These are phyloP conservation scores for Jimgerdemannia flammicorona DNA, from an alignment of 192 early-diverging fungal species.

Conservation along the genomic window DNA sequence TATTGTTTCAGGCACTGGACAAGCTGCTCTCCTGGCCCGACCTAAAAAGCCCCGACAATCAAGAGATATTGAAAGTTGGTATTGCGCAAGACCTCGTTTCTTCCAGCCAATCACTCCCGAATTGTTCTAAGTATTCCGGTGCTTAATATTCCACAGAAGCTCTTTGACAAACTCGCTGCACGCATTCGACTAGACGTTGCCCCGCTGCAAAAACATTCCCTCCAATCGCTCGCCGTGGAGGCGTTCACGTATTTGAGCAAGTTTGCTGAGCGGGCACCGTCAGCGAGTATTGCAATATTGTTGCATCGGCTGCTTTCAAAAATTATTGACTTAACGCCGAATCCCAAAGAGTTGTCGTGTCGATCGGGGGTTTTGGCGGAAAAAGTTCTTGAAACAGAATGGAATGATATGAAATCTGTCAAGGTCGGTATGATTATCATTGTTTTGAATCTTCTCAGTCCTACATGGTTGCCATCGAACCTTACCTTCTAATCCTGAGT, in stretches of 20 bases:
- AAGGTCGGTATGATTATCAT: slow-evolving; percentile 26
- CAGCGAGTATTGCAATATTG: slow-evolving; percentile 33
- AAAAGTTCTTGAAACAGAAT: slow-evolving; percentile 26
- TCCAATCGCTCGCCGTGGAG: slow-evolving; percentile 17
- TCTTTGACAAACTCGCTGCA: slow-evolving; percentile 8
- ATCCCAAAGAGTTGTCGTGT: slow-evolving; percentile 13
- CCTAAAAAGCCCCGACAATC: slow-evolving; percentile 24
- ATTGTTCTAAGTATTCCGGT: too few species aligned
- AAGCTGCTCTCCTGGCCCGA: slow-evolving; percentile 36
- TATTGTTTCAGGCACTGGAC: slow-evolving; percentile 16
- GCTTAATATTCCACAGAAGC: not conserved
- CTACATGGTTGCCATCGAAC: not conserved
- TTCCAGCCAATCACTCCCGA: not conserved
- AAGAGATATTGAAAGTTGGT: slow-evolving; percentile 20
- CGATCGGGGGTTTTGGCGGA: slow-evolving; percentile 29
- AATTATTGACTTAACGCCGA: slow-evolving; percentile 31
- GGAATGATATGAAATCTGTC: slow-evolving; percentile 32
- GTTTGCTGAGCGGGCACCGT: slow-evolving; percentile 36
- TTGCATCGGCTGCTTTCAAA: slow-evolving; percentile 35
- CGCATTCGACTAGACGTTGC: not conserved
- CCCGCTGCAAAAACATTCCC: not conserved
- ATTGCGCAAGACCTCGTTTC: not conserved
- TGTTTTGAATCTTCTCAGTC: not conserved
- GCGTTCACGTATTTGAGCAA: slow-evolving; percentile 32
- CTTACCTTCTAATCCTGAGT: too few species aligned